phyloP scores from a whole-genome alignment of 768 basidiomycete genomes.

The Phaeotremella skinneri region DNA sequence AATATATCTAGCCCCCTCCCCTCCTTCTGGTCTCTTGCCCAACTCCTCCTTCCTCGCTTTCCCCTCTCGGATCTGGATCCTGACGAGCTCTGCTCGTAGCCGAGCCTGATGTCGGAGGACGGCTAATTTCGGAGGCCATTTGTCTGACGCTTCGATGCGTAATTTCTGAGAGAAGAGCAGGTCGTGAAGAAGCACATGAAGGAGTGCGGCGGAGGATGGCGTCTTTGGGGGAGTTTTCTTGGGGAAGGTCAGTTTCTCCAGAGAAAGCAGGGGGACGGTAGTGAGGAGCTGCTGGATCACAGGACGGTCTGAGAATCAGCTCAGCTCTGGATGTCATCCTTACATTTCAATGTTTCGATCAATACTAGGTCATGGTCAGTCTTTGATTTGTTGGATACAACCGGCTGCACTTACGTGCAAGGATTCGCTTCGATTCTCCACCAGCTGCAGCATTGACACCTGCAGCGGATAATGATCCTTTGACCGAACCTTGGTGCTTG shows the following conservation, averaged over 20 bases:
- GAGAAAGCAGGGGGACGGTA: constrained; percentile 64
- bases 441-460: constrained; percentile 32
- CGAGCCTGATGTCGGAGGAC: constrained; percentile 85
- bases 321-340: constrained; percentile 22
- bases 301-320: constrained; percentile 64
- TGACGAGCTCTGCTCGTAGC: constrained; percentile 75
- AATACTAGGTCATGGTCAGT: constrained; percentile 57
- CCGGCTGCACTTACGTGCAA: constrained; percentile 41
- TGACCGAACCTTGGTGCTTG: constrained; percentile 86
- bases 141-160: constrained; percentile 83
- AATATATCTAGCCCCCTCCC: constrained; percentile 47
- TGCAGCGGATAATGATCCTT: constrained; percentile 68
- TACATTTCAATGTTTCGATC: constrained; percentile 95
- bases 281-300: constrained; percentile 70
- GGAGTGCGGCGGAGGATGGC: constrained; percentile 63
- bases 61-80: constrained; percentile 49
- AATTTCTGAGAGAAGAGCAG: constrained; percentile 68
- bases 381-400: background rate
- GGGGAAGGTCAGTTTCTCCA: constrained; percentile 73
- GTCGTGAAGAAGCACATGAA: constrained; percentile 87
- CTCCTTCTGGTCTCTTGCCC: constrained; percentile 42
- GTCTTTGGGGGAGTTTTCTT: constrained; percentile 30
- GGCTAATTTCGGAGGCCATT: constrained; percentile 78
- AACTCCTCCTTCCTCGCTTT: constrained; percentile 43
- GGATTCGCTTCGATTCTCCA: constrained; percentile 47